Evolutionary conservation across 2,329 filamentous ascomycete genomes (phyloP).

Genomic region (Arachnomyces sp.): DNA sequence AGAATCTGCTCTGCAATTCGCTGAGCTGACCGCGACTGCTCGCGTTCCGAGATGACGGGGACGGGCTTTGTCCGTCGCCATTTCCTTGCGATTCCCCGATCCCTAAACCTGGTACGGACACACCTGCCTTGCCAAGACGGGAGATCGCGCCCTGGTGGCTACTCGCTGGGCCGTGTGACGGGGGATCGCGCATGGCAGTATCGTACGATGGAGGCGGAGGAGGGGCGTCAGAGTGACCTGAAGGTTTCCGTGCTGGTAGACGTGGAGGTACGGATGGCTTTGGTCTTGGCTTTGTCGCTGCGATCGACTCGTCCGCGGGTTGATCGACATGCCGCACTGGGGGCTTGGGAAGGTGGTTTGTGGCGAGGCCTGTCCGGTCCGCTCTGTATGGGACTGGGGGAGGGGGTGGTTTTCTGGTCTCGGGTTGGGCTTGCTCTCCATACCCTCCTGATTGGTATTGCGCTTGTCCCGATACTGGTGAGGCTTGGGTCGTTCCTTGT

Average conservation of each 20-base stretch:
- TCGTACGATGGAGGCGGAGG: constrained; percentile 40
- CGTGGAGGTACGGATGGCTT: constrained; percentile 57
- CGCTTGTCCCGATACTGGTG: constrained; percentile 33
- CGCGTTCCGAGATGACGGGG: constrained; percentile 16
- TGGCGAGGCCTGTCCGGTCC: constrained; percentile 63
- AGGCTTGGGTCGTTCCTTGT: constrained; percentile 33
- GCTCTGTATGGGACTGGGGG: constrained; percentile 58
- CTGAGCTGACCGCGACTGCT: constrained; percentile 42
- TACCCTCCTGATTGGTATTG: constrained; percentile 22
- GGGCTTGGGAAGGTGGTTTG: constrained; percentile 61
- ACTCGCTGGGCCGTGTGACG: constrained; percentile 13
- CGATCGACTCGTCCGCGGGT: constrained; percentile 18
- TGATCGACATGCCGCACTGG: constrained; percentile 45
- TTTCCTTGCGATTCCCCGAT: constrained; percentile 43
- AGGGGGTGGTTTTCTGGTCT: constrained; percentile 32
- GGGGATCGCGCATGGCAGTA: constrained; percentile 20
- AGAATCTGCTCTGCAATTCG: constrained; percentile 62
- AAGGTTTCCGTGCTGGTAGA: constrained; percentile 60
- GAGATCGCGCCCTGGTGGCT: constrained; percentile 50
- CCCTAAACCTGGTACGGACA: constrained; percentile 69
- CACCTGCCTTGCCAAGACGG: constrained; percentile 62
- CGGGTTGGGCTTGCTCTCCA: constrained; percentile 23
- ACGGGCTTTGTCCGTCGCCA: constrained; percentile 23
- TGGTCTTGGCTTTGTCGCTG: constrained; percentile 24
- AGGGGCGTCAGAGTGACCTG: constrained; percentile 38